Percentiles rank a stretch among this genome's conserved stretches.
Conservation (phyloP, 2,329 filamentous ascomycete species). For the Aspergillus sp. region DNA sequence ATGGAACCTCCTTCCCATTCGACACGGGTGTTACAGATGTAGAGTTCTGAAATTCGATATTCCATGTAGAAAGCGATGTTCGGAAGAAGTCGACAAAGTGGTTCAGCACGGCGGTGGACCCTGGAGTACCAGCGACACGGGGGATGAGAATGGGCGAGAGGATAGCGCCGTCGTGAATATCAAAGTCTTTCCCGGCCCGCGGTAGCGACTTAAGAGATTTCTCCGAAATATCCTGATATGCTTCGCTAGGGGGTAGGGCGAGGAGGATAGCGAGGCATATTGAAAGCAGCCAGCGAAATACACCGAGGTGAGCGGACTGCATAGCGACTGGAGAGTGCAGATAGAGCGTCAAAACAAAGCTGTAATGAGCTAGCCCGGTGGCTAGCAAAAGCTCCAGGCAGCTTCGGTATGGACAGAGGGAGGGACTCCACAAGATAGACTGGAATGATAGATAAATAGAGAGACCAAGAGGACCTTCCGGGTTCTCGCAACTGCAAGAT, state of each 20-base stretch:
- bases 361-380: constrained; percentile 8
- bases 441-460: not conserved
- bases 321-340: constrained; percentile 24
- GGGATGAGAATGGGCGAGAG: constrained; percentile 86
- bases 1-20: constrained; percentile 72
- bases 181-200: constrained; percentile 73
- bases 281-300: constrained; percentile 30
- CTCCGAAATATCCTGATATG: constrained; percentile 72
- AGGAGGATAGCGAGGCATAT: constrained; percentile 32
- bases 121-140: constrained; percentile 84
- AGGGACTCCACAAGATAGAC: not conserved
- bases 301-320: constrained; percentile 34
- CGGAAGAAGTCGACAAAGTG: constrained; percentile 87
- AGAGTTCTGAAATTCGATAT: constrained; percentile 84
- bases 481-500: constrained; percentile 9
- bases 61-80: constrained; percentile 76
- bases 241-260: constrained; percentile 35
- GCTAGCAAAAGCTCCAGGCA: not conserved
- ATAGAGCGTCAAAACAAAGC: not conserved
- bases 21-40: constrained; percentile 80
- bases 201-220: constrained; percentile 73
- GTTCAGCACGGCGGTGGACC: constrained; percentile 71
- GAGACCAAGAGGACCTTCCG: not conserved
- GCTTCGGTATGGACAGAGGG: not conserved
- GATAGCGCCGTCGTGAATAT: constrained; percentile 74